Evolutionary conservation across 106 monocot genomes (phyloP), one percentile per base, ranked within the genome.

Genomic region (Dactylorhiza incarnata): DNA sequence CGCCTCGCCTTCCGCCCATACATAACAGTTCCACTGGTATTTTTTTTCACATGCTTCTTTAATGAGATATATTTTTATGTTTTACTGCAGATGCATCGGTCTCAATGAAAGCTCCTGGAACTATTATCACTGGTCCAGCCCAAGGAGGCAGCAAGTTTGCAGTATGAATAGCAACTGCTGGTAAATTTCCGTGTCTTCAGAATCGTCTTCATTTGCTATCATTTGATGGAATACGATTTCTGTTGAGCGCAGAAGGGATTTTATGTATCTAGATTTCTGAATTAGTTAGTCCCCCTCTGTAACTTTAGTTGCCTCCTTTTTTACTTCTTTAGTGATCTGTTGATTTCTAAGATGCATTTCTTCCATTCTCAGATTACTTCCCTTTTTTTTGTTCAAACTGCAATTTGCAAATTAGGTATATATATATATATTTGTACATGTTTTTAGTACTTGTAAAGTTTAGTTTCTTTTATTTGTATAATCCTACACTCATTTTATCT

Each of bases 11-110:
- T 29, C 29, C 29, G 29, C 2, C 29, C 29, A 29, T 29, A 0
- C 29, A 29, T 29, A 29, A 29, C 29, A 0, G 29, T 29, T 29
- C 29, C 29, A 29, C 29, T 29, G 29, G 29, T 29, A 29, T 29
- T 29, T 29, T 29, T 29, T 29, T 29, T 1, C 29, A 29, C 29
- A 29, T 29, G 29, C 29, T 67, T 44, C 43, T 24, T 67, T 59
- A 5, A 37, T 13, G 5, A 67, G 9, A 3, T 43, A 43, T 29
- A 12, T 43, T 67, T 67, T 2, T 9, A 6, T 67, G 29, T 15
- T 67, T 67, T 37, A 14, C 14, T 67, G 29, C 67, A 67, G 67
- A 67, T 67, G 67, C 67, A 13, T 67, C 20, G 20, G 67, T 52
- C 67, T 43, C 13, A 67, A 37, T 37, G 67, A 67, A 10, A 37